These are phyloP conservation scores for Leucocoprinus birnbaumii DNA, from an alignment of 768 basidiomycete genomes.

Conservation along the genomic window DNA sequence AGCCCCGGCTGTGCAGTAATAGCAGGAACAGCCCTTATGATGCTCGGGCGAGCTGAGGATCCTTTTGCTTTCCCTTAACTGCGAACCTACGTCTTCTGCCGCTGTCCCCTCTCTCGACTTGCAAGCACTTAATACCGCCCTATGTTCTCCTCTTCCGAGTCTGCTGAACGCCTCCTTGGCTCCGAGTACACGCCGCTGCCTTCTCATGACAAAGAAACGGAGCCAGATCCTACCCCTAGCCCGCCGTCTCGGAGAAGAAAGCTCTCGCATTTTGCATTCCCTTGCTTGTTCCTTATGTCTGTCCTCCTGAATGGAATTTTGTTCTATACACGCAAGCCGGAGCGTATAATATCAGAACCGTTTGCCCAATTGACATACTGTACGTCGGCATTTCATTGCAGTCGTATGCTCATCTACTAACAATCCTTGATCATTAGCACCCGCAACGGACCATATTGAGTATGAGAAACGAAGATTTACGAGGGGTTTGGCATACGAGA, in stretches of 20 bases:
- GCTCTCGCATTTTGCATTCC: not conserved
- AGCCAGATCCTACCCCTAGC: not conserved
- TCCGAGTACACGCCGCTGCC: not conserved
- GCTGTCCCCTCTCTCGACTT: too few relatives aligned
- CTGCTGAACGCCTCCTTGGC: not conserved
- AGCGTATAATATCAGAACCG: not conserved
- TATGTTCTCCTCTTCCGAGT: not conserved
- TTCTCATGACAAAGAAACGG: not conserved
- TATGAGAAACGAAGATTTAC: constrained; percentile 15
- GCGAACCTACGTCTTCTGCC: too few relatives aligned
- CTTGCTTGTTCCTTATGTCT: not conserved
- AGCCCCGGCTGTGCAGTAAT: not conserved
- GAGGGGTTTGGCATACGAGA: constrained; percentile 8
- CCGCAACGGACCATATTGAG: constrained; percentile 16
- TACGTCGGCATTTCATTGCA: not conserved
- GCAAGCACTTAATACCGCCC: too few relatives aligned
- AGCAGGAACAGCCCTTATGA: not conserved
- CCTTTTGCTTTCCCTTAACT: too few relatives aligned
- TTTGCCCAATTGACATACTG: constrained; percentile 3
- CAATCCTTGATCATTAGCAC: constrained; percentile 10
- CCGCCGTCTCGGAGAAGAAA: not conserved
- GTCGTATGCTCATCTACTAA: too few relatives aligned
- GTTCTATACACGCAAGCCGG: not conserved
- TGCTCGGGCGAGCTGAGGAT: too few relatives aligned
- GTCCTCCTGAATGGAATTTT: not conserved